Evolutionary conservation across 148 eudicot genomes (phyloP), one percentile per base, ranked within the genome.

Genomic region (Rhododendron henanense): DNA sequence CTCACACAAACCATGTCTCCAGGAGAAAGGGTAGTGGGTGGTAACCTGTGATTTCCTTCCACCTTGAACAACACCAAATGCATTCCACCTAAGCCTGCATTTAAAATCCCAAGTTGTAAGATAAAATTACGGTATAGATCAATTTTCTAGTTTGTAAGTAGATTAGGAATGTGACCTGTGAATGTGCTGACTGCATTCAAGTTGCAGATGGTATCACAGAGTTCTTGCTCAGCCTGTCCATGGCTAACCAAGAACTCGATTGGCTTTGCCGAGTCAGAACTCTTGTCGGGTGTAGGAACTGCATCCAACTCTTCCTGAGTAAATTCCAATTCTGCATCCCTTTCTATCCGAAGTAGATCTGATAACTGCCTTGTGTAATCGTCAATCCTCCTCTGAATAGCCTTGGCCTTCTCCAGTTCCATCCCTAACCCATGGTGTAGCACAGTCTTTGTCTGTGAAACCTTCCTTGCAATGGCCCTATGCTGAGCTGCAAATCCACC

Each of bases 1-100:
- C 98, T 94, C 85, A 94, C 98, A 31, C 98, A 95, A 80, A 94
- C 98, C 98, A 95, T 93, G 89, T 95, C 98, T 45, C 98, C 96
- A 18, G 96, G 96, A 84, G 98, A 94, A 57, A 95, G 95, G 67
- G 89, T 94, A 83, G 94, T 93, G 31, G 98, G 98, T 23, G 98
- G 98, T 87, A 95, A 85, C 86, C 90, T 90, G 86, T 94, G 94
- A 90, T 94, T 92, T 57, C 94, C 93, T 87, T 94, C 98, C 59
- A 89, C 94, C 91, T 89, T 95, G 87, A 95, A 94, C 91, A 92
- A 78, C 48, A 95, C 98, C 89, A 92, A 87, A 88, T 95, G 96
- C 95, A 95, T 91, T 78, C 98, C 98, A 48, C 98, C 98, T 85
- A 95, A 86, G 80, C 98, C 96, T 95, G 94, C 84, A 87, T 41